A percentile compares a stretch with the other conserved stretches of the same genome.
These are phyloP conservation scores for Meyerozyma sp. DNA, from an alignment of 1,139 yeast species.

Conservation along the genomic window DNA sequence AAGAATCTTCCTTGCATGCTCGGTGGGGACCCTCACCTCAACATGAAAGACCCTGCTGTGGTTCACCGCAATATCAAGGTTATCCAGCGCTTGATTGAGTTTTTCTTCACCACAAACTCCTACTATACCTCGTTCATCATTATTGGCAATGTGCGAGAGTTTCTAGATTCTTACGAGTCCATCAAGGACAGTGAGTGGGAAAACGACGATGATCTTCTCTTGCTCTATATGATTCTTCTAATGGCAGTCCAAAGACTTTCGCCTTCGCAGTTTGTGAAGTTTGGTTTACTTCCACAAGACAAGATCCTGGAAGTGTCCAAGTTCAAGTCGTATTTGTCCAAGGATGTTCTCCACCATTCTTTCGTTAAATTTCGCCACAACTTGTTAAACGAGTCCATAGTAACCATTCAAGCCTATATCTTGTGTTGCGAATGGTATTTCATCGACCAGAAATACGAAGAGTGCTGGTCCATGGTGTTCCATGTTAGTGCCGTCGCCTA, in stretches of 20 bases:
- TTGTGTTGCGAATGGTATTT: conserved; percentile 48
- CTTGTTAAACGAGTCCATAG: conserved; percentile 40
- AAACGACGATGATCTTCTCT: conserved; percentile 44
- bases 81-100: conserved; percentile 23
- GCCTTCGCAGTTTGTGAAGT: conserved; percentile 28
- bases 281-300: conserved; percentile 14
- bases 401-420: conserved; percentile 44
- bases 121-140: conserved; percentile 31
- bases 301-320: conserved; percentile 12
- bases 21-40: conserved; percentile 2
- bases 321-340: conserved; percentile 24
- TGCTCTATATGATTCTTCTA: conserved; percentile 40
- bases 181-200: conserved; percentile 40
- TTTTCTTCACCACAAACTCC: conserved; percentile 25
- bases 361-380: conserved; percentile 43
- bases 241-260: conserved; percentile 35
- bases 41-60: background rate
- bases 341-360: conserved; percentile 25
- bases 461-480: conserved; percentile 44
- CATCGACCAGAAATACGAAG: conserved; percentile 45
- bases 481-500: conserved; percentile 46
- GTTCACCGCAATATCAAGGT: conserved; percentile 8
- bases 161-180: conserved; percentile 22
- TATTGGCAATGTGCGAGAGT: conserved; percentile 19
- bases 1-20: conserved; percentile 9